phyloP scores from a whole-genome alignment of 1,284 basidiomycete genomes.

The Inonotus hispidus region DNA sequence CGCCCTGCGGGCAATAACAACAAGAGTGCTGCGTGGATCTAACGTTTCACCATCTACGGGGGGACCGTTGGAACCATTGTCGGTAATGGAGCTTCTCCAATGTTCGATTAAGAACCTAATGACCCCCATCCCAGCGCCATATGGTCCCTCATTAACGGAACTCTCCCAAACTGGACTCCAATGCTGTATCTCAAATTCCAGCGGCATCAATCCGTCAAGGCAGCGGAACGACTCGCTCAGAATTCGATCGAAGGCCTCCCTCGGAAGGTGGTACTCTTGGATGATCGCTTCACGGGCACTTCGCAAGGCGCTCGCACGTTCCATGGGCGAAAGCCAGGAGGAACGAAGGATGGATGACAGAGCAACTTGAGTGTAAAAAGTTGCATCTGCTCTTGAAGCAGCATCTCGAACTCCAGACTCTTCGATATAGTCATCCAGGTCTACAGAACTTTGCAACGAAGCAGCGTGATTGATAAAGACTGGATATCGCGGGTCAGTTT shows the following conservation, averaged over 20 bases:
- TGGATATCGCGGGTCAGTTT: background rate
- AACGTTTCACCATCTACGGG: background rate
- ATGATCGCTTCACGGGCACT: background rate
- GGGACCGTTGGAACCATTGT: background rate
- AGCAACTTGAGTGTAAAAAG: background rate
- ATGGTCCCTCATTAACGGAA: background rate
- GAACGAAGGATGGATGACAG: background rate
- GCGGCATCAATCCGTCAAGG: background rate
- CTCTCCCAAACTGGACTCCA: constrained; percentile 8
- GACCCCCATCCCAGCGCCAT: background rate
- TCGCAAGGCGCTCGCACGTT: background rate
- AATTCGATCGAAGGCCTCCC: background rate
- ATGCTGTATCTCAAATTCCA: constrained; percentile 7
- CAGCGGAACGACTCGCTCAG: background rate
- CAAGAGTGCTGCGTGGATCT: background rate
- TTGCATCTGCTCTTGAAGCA: background rate
- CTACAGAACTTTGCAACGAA: background rate
- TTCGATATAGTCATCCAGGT: background rate
- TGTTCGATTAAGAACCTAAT: constrained; percentile 4
- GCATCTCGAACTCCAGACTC: background rate
- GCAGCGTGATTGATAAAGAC: background rate
- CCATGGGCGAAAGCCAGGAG: background rate
- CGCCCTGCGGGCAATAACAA: background rate
- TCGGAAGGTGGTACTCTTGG: background rate
- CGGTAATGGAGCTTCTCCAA: background rate